A percentile compares a stretch with the other conserved stretches of the same genome.
Evolutionary conservation across 2,329 filamentous ascomycete species (phyloP).

Genomic region (Pseudocercospora eumusae): DNA sequence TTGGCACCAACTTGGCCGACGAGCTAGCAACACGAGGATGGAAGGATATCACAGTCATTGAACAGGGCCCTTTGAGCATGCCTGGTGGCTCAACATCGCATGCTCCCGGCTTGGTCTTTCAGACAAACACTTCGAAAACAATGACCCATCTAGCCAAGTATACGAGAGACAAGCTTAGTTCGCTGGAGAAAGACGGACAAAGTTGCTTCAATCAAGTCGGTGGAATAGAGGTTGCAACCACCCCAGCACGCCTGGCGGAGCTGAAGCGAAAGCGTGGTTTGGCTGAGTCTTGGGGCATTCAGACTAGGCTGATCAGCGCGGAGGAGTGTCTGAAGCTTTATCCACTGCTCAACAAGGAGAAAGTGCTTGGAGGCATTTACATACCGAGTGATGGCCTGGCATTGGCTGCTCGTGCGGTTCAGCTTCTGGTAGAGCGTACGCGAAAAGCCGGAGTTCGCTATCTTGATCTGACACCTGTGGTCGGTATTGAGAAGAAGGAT

Average conservation of each 20-base stretch:
- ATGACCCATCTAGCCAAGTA: conserved; percentile 63
- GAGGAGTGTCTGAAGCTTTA: conserved; percentile 58
- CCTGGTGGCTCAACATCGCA: conserved; percentile 67
- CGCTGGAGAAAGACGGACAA: conserved; percentile 52
- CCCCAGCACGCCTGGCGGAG: conserved; percentile 59
- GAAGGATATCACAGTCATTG: conserved; percentile 64
- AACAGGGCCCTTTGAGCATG: conserved; percentile 63
- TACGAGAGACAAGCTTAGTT: conserved; percentile 61
- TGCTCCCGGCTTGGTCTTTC: conserved; percentile 65
- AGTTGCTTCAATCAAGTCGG: conserved; percentile 65
- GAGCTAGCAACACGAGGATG: conserved; percentile 65
- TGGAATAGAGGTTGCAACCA: conserved; percentile 64
- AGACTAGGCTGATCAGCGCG: conserved; percentile 53
- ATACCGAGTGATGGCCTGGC: conserved; percentile 64
- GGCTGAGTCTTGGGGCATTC: conserved; percentile 62
- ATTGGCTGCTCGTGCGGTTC: conserved; percentile 61
- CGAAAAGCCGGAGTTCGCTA: conserved; percentile 61
- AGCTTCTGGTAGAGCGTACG: conserved; percentile 62
- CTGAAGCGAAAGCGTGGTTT: conserved; percentile 64
- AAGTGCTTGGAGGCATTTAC: conserved; percentile 59
- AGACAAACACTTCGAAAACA: conserved; percentile 60
- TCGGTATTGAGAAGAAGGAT: conserved; percentile 54
- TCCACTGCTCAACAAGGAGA: conserved; percentile 52
- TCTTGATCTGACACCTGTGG: conserved; percentile 58
- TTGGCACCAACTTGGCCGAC: conserved; percentile 64